Conservation (phyloP, 176 grass and related monocot genomes). For the Areca catechu region DNA sequence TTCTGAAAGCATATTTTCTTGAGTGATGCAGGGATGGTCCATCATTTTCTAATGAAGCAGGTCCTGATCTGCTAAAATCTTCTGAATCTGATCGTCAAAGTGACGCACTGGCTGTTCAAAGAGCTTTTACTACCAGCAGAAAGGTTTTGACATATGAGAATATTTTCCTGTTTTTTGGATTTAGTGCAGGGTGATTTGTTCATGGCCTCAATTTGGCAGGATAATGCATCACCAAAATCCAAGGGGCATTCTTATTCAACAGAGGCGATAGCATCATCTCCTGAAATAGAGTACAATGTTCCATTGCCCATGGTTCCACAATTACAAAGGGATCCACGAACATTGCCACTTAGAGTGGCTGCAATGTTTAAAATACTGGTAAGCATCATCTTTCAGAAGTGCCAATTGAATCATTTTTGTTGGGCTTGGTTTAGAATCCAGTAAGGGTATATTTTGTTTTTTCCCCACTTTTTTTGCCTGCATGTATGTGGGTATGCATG, state of each 20-base stretch:
- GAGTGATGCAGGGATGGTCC: conserved; percentile 52
- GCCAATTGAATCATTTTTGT: no score
- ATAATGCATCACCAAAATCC: conserved; percentile 46
- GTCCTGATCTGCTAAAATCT: conserved; percentile 33
- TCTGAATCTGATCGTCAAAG: conserved; percentile 65
- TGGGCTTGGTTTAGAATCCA: no score
- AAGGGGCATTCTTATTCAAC: conserved; percentile 58
- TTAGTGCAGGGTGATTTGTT: not conserved
- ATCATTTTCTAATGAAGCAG: conserved; percentile 45
- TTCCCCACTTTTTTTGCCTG: no score
- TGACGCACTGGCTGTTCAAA: conserved; percentile 82
- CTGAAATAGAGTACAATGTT: conserved; percentile 28
- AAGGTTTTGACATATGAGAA: conserved; percentile 40
- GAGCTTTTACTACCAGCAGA: conserved; percentile 61
- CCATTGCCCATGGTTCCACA: conserved; percentile 36
- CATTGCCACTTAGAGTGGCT: conserved; percentile 56
- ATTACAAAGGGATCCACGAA: conserved; percentile 42
- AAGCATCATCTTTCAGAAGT: conserved; percentile 9
- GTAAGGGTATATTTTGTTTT: no score
- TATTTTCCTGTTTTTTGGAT: conserved; percentile 3
- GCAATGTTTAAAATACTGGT: conserved; percentile 95
- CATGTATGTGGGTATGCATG: no score
- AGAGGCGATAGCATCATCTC: conserved; percentile 60
- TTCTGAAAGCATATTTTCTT: conserved; percentile 9
- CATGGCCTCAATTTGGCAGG: conserved; percentile 26